phyloP scores from a whole-genome alignment of 441 rosid genomes.

The Croton laevigatus region DNA sequence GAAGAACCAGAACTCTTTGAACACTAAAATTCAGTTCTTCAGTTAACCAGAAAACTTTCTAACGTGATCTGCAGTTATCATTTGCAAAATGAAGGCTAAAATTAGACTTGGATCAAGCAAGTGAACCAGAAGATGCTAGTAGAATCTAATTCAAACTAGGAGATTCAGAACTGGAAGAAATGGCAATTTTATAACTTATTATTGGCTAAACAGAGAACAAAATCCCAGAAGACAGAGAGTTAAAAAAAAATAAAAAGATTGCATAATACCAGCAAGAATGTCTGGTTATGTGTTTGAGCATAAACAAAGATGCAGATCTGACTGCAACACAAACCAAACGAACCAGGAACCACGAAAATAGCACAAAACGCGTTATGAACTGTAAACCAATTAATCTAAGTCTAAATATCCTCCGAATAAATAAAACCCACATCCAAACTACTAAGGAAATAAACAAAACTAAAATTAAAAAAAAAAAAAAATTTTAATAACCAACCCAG shows the following conservation, averaged over 20 bases:
- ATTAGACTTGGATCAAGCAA: constrained; percentile 21
- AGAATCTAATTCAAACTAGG: neutral
- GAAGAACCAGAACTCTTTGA: neutral
- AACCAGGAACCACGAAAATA: constrained; percentile 4
- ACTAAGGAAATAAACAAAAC: constrained; percentile 8
- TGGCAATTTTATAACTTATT: no score
- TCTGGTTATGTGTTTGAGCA: constrained; percentile 29
- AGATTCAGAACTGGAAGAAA: no score
- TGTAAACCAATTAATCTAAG: constrained; percentile 43
- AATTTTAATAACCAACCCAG: constrained; percentile 23
- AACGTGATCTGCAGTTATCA: constrained; percentile 38
- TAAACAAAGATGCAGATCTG: constrained; percentile 51
- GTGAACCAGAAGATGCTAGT: neutral
- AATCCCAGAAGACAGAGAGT: constrained; percentile 14
- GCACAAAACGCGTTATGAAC: constrained; percentile 63
- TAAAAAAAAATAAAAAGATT: neutral
- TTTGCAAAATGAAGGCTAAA: constrained; percentile 6
- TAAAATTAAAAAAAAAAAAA: constrained; percentile 8
- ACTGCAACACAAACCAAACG: constrained; percentile 26
- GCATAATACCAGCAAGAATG: constrained; percentile 43
- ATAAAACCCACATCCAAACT: constrained; percentile 18
- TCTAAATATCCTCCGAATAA: constrained; percentile 13
- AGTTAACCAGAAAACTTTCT: constrained; percentile 19
- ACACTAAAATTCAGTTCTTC: no score
- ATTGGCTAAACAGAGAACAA: neutral